Evolutionary conservation across 805 yeast genomes (phyloP), one percentile per base, ranked within the genome.

Genomic region (Tetrapisispora pingtungensis): DNA sequence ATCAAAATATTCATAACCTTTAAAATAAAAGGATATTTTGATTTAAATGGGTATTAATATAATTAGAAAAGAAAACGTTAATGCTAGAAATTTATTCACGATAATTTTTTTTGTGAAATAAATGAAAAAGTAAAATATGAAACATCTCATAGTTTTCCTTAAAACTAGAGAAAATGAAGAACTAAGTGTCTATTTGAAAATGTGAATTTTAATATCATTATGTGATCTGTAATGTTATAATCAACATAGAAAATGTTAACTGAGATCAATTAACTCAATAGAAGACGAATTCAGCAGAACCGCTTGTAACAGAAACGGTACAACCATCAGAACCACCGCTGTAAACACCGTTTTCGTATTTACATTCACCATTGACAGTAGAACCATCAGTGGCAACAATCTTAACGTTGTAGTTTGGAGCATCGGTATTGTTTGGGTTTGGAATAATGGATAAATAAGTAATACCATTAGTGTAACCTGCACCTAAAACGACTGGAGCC

Each of bases 401-500:
- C 69, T 78, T 79, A 54, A 84, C 83, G 58, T 80, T 81, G 73
- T 65, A 84, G 74, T 80, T 82, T 45, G 81, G 74, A 45, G 89
- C 70, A 18, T 73, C 63, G 19, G 62, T 53, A 75, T 85, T 86
- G 79, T 89, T 88, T 60, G 97, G 96, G 73, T 90, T 90, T 68
- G 96, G 96, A 69, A 88, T 86, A 68, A 90, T 72, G 7, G 96
- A 86, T 57, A 90, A 69, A 75, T 86, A 89, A 44, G 95, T 73
- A 57, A 78, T 71, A 49, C 85, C 84, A 46, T 55, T 52, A 49
- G 84, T 71, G 68, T 75, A 73, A 62, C 97, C 97, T 42, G 97
- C 87, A 66, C 98, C 98, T 58, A 93, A 73, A 69, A 82, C 85
- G 54, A 90, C 73, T 57, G 97, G 97, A 53, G 97, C 95, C 97